Conservation (phyloP, 2,329 filamentous ascomycete genomes). For the Verticillium tricorpus region DNA sequence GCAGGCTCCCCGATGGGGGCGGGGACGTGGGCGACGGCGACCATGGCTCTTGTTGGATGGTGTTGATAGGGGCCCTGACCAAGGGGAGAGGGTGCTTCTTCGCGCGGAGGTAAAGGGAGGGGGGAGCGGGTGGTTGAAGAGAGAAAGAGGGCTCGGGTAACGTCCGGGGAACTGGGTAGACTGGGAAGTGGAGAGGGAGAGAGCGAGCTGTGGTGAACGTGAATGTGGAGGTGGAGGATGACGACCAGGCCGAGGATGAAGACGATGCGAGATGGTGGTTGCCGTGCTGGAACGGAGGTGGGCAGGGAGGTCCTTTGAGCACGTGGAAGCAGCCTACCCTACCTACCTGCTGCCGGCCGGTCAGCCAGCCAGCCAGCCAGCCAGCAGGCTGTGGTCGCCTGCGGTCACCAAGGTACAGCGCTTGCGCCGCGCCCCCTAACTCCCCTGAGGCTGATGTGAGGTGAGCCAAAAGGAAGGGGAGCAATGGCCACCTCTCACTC, state of each 20-base stretch:
- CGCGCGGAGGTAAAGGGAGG: slow-evolving; percentile 49
- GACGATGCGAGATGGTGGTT: neutral
- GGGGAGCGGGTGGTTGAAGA: neutral
- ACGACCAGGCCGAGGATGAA: neutral
- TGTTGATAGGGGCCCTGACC: slow-evolving; percentile 81
- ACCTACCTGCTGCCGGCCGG: neutral
- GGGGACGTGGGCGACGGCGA: slow-evolving; percentile 51
- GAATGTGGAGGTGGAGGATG: neutral
- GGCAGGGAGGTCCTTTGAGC: neutral
- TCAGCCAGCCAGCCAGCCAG: neutral
- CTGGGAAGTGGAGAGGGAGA: neutral
- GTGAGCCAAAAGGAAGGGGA: neutral
- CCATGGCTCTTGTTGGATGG: slow-evolving; percentile 56
- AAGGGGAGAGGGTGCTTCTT: slow-evolving; percentile 93
- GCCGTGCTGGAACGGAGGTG: neutral
- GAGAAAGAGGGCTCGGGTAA: neutral
- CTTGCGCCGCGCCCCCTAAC: neutral
- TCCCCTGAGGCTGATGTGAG: neutral
- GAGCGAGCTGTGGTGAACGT: neutral
- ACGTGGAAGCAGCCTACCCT: neutral
- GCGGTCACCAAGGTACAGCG: neutral
- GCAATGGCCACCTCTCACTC: neutral
- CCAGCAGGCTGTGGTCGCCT: neutral
- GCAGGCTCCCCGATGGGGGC: slow-evolving; percentile 38
- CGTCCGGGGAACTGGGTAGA: neutral